Conservation (phyloP, 2,329 filamentous ascomycete genomes). For the Alternaria longipes region DNA sequence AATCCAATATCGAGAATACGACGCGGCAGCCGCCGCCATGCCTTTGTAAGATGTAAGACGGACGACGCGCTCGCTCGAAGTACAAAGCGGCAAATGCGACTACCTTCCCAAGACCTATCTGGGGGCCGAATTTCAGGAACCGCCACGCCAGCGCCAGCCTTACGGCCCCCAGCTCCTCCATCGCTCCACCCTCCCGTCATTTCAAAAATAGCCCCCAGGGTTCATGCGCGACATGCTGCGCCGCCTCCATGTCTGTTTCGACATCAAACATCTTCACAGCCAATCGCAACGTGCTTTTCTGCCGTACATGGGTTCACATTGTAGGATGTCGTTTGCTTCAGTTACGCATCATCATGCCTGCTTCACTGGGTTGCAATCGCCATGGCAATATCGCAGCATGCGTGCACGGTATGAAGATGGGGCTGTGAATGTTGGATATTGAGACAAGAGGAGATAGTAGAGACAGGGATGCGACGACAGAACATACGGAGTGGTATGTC, state of each 20-base stretch:
- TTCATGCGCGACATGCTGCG: constrained; percentile 25
- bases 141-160: constrained; percentile 9
- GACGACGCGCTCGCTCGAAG: neutral
- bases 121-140: constrained; percentile 8
- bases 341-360: neutral
- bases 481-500: neutral
- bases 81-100: constrained; percentile 12
- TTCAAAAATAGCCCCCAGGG: constrained; percentile 28
- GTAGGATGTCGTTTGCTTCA: neutral
- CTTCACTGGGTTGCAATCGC: neutral
- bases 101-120: constrained; percentile 8
- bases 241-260: constrained; percentile 27
- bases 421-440: constrained; percentile 1
- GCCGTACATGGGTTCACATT: constrained; percentile 25
- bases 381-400: neutral
- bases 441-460: neutral
- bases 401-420: neutral
- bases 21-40: neutral
- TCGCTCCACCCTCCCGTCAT: neutral
- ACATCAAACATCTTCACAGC: neutral
- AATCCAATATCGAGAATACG: constrained; percentile 19
- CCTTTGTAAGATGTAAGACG: neutral
- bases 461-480: neutral
- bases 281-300: constrained; percentile 28
- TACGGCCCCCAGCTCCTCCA: constrained; percentile 2